Conservation (phyloP, 2,329 filamentous ascomycete genomes). For the Monosporascus sp. region DNA sequence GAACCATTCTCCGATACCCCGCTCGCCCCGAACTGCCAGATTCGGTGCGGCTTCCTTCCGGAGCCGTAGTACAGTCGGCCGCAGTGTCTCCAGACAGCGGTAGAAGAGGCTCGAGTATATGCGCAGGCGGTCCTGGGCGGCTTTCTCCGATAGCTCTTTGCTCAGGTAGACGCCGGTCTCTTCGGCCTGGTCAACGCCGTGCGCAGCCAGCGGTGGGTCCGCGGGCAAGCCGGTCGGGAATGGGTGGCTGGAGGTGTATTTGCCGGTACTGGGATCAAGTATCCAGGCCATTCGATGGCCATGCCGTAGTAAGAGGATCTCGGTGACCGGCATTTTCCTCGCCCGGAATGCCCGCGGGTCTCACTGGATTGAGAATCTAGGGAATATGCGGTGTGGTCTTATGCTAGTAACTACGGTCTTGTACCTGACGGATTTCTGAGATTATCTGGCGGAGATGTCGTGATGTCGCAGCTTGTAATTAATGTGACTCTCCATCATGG, state of each 20-base stretch:
- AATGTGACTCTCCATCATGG: no score
- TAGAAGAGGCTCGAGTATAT: conserved; percentile 1
- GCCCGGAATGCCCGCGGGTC: background rate
- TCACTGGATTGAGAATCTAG: background rate
- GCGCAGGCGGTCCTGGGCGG: background rate
- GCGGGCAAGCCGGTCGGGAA: background rate
- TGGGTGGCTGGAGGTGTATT: background rate
- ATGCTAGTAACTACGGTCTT: no score
- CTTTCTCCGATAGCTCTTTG: background rate
- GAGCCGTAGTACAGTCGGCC: background rate
- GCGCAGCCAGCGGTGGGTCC: background rate
- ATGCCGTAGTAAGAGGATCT: conserved; percentile 1
- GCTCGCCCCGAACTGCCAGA: background rate
- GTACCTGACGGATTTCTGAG: no score
- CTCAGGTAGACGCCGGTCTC: background rate
- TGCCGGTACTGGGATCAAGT: background rate
- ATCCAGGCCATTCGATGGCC: conserved; percentile 1
- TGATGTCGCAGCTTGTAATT: no score
- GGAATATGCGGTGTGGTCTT: background rate
- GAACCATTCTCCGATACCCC: conserved; percentile 1
- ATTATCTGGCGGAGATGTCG: no score
- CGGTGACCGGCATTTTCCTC: background rate
- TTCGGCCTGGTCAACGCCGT: background rate
- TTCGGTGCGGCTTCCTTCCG: background rate
- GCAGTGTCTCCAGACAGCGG: background rate